Evolutionary conservation across 2,329 filamentous ascomycete species (phyloP).

Genomic region (Cladophialophora exuberans): DNA sequence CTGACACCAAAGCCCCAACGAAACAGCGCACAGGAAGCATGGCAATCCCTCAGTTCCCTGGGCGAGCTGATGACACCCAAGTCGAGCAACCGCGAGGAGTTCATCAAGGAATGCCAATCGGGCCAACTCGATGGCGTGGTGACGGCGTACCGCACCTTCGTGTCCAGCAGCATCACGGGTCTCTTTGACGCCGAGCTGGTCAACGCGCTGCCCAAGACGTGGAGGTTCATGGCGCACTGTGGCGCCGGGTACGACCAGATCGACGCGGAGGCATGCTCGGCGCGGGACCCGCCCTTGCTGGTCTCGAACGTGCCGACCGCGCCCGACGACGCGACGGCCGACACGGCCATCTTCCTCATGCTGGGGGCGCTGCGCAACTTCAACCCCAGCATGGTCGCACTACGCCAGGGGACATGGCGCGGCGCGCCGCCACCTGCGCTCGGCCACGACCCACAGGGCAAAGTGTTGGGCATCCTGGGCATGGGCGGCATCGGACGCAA

Average conservation of each 20-base stretch:
- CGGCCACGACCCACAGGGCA: slow-evolving; percentile 78
- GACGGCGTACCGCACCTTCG: slow-evolving; percentile 73
- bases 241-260: slow-evolving; percentile 81
- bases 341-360: slow-evolving; percentile 78
- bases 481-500: slow-evolving; percentile 87
- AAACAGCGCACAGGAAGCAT: slow-evolving; percentile 62
- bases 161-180: slow-evolving; percentile 67
- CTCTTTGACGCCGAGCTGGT: slow-evolving; percentile 72
- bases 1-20: slow-evolving; percentile 4
- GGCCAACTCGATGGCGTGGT: slow-evolving; percentile 68
- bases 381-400: slow-evolving; percentile 64
- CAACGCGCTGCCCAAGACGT: slow-evolving; percentile 45
- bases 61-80: slow-evolving; percentile 68
- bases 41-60: slow-evolving; percentile 62
- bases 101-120: slow-evolving; percentile 68
- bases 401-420: slow-evolving; percentile 71
- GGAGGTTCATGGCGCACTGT: slow-evolving; percentile 44
- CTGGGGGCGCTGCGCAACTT: slow-evolving; percentile 78
- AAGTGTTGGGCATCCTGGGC: slow-evolving; percentile 77
- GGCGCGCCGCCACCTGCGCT: slow-evolving; percentile 59
- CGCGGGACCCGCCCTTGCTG: slow-evolving; percentile 57
- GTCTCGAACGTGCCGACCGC: slow-evolving; percentile 83
- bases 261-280: slow-evolving; percentile 71
- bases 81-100: slow-evolving; percentile 65
- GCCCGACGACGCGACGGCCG: slow-evolving; percentile 81